Conservation (phyloP, 2,329 filamentous ascomycete species). For the Penicillium sp. region DNA sequence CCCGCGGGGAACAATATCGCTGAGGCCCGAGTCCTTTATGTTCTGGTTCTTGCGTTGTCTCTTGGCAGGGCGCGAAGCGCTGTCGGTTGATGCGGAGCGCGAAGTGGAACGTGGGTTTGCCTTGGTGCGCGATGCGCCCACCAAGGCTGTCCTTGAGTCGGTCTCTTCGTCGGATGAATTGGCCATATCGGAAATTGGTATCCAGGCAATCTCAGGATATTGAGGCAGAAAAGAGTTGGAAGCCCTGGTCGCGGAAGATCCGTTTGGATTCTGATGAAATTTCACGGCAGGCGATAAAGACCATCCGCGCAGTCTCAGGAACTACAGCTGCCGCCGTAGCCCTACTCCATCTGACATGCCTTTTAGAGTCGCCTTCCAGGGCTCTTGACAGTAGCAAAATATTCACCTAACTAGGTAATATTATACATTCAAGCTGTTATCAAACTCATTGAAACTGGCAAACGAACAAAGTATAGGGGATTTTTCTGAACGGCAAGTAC, state of each 20-base stretch:
- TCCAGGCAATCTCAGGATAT: not conserved
- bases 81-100: slow-evolving; percentile 26
- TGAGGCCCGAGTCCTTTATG: slow-evolving; percentile 25
- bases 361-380: no score
- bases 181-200: not conserved
- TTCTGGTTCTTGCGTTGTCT: slow-evolving; percentile 30
- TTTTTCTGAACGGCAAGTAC: no score
- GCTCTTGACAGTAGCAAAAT: no score
- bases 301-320: not conserved
- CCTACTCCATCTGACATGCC: not conserved
- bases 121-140: slow-evolving; percentile 42
- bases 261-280: slow-evolving; percentile 15
- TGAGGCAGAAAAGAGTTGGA: not conserved
- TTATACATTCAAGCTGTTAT: no score
- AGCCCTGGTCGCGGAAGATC: not conserved
- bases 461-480: no score
- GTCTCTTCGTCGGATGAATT: slow-evolving; percentile 34
- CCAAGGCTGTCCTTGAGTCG: slow-evolving; percentile 50
- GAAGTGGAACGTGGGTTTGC: slow-evolving; percentile 22
- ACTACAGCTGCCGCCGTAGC: not conserved
- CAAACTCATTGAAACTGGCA: no score
- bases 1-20: slow-evolving; percentile 42
- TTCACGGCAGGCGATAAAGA: slow-evolving; percentile 25
- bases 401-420: no score
- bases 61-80: slow-evolving; percentile 27